Base-by-base conservation (phyloP, 2,329 filamentous ascomycete genomes). In the Cladobotryum protrusum region DNA sequence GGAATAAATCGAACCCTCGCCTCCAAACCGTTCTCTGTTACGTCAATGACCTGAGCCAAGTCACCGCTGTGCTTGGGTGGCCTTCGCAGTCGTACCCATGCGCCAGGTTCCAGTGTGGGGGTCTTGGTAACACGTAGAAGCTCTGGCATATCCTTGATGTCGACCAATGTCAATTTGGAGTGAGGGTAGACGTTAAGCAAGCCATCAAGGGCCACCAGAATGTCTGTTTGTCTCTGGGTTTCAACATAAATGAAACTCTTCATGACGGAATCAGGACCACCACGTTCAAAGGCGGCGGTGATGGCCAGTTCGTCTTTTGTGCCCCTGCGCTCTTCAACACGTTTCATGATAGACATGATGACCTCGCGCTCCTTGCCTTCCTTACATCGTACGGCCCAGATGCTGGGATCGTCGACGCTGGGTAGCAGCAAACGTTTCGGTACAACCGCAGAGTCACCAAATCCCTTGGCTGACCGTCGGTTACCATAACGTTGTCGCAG, bases 81-180 rank as follows among this genome's bases (percentile, higher is more conserved):
- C 48, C 88, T 82, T 65, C 83, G 85, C 56, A 97, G 83, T 56
- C 93, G 89, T 46, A 97, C 92, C 79, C 93, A 99, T 35, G 89
- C 89, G 56, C 92, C 92, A 9, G 86, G 87, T 59, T 93, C 83
- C 33, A 99, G 75, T 20, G 84, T 83, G 43, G 90, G 87, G 3
- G 87, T 92, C 72, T 96, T 96, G 53, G 83, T 85, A 24, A 95
- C 89, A 46, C 90, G 83, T 15, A 99, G 77, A n/a, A 99, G 79
- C 68, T 97, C 93, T 2, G 93, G 92, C 85, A 96, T 96, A 69
- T 99, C 93, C 67, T 95, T 95, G 61, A 97, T 90, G 44, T 93
- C 89, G 39, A 99, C 89, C 46, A 97, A 75, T 41, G 91, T 81
- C 72, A 93, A 85, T 68, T 90, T 93, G 24, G 82, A 86, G 50